A percentile compares a stretch with the other conserved stretches of the same genome.
phyloP scores from a whole-genome alignment of 2,329 filamentous ascomycete species.

The Drechslerella dactyloides region DNA sequence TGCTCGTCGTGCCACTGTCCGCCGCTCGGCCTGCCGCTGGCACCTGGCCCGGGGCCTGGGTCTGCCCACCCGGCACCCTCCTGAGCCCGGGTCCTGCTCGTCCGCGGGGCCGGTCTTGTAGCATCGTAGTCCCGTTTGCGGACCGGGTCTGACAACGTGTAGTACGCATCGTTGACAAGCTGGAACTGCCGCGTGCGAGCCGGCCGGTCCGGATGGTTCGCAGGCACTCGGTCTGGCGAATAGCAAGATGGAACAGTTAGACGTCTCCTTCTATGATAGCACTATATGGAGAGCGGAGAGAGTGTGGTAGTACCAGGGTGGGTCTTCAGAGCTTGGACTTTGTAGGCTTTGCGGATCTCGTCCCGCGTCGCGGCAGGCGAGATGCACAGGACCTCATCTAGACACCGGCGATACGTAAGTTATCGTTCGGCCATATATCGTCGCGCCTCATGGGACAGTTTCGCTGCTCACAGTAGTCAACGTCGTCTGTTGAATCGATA shows the following conservation, averaged over 20 bases:
- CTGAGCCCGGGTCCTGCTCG: not conserved
- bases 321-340: conserved; percentile 66
- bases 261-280: too few species aligned
- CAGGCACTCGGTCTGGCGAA: conserved; percentile 74
- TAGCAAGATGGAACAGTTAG: conserved; percentile 83
- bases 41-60: too few species aligned
- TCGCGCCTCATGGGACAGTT: not conserved
- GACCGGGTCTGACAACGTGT: conserved; percentile 78
- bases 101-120: conserved; percentile 58
- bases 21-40: too few species aligned
- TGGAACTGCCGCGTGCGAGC: conserved; percentile 87
- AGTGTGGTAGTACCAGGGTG: conserved; percentile 49
- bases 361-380: conserved; percentile 75
- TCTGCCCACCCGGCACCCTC: not conserved
- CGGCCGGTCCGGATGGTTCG: conserved; percentile 80
- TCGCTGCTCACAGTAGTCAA: not conserved
- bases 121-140: conserved; percentile 85
- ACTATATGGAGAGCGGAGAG: too few species aligned
- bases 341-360: conserved; percentile 93
- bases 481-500: not conserved
- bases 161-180: conserved; percentile 91
- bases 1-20: conserved; percentile 45
- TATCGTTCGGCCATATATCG: not conserved
- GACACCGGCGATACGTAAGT: not conserved
- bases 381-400: conserved; percentile 77